Conservation (phyloP, 805 yeast species). For the Blastobotrys chiropterorum region DNA sequence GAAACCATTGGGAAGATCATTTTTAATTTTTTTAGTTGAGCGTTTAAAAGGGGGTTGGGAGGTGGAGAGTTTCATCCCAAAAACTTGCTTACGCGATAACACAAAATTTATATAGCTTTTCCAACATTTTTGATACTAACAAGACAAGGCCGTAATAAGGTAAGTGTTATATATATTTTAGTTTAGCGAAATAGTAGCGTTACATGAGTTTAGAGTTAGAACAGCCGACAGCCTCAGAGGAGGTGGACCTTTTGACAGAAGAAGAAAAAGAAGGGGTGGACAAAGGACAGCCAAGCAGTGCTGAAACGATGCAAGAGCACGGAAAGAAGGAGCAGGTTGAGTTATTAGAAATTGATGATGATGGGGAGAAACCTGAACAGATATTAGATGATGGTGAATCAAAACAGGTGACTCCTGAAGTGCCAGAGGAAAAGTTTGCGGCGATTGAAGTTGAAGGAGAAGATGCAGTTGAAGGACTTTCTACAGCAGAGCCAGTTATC, state of each 20-base stretch:
- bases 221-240: not conserved
- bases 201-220: not conserved
- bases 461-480: not conserved
- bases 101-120: no score
- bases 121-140: not conserved
- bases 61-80: no score
- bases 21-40: no score
- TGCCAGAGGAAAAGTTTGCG: constrained; percentile 1
- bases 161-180: not conserved
- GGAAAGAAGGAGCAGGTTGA: not conserved
- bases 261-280: not conserved
- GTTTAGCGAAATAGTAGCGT: not conserved
- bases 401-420: not conserved
- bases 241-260: not conserved
- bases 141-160: not conserved
- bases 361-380: not conserved
- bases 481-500: not conserved
- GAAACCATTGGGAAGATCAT: no score
- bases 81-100: no score
- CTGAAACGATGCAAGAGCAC: not conserved
- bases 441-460: not conserved
- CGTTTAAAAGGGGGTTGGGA: no score
- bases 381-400: not conserved
- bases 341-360: not conserved
- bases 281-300: not conserved